Evolutionary conservation across 441 rosid genomes (phyloP).

Genomic region (Omphalea diandra): DNA sequence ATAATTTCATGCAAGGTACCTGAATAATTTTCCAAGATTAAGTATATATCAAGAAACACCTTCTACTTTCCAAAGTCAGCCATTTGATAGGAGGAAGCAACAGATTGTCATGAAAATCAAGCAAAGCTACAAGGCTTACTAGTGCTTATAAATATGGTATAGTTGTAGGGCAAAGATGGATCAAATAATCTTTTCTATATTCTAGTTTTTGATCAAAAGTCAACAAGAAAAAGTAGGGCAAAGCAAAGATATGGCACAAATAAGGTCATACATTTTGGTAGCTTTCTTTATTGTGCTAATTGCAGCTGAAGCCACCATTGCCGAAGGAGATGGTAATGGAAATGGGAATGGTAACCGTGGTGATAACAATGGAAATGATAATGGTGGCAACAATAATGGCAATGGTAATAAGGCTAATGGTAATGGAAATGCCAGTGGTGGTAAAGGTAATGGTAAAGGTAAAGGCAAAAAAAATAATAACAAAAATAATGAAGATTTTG

Average conservation of each 20-base stretch:
- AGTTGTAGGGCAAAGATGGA: not conserved
- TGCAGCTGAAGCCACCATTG: conserved; percentile 35
- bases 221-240: not conserved
- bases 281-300: conserved; percentile 39
- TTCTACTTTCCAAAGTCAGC: not conserved
- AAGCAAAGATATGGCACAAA: conserved; percentile 31
- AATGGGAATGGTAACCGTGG: not conserved
- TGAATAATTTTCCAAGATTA: not conserved
- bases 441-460: not conserved
- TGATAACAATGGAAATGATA: not conserved
- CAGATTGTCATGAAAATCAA: not conserved
- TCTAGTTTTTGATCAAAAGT: conserved; percentile 10
- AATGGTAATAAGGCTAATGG: not conserved
- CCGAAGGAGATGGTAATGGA: not conserved
- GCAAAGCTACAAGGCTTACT: not conserved
- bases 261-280: conserved; percentile 38
- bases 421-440: not conserved
- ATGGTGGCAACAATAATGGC: too few relatives aligned
- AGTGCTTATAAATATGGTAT: conserved; percentile 21
- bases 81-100: too few relatives aligned
- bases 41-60: conserved; percentile 8
- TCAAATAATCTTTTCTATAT: conserved; percentile 7
- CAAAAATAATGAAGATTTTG: conserved; percentile 27
- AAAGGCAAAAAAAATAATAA: not conserved
- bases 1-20: too few relatives aligned